Percentiles rank a stretch among this genome's conserved stretches.
These are phyloP conservation scores for Rubia peregrina DNA, from an alignment of 305 asterid genomes.

Conservation along the genomic window DNA sequence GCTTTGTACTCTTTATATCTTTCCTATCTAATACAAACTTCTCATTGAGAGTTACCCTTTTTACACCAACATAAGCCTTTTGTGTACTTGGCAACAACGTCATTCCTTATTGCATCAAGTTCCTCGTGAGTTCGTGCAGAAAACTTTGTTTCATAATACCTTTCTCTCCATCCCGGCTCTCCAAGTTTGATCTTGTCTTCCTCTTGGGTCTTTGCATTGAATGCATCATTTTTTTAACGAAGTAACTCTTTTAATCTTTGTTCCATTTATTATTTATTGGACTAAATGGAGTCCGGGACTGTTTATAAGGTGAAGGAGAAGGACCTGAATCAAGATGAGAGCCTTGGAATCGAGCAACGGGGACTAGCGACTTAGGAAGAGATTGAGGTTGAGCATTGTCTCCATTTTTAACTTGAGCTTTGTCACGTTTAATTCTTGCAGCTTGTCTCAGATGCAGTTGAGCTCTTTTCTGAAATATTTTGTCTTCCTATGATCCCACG, in stretches of 20 bases:
- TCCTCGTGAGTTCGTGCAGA: constrained; percentile 68
- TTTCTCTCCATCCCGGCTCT: constrained; percentile 87
- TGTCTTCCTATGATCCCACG: constrained; percentile 88
- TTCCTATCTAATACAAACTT: no score
- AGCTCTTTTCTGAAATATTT: constrained; percentile 88
- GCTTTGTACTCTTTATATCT: no score
- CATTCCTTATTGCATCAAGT: constrained; percentile 68
- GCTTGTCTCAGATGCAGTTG: constrained; percentile 88
- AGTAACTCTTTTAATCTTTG: constrained; percentile 67
- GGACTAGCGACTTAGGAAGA: constrained; percentile 72
- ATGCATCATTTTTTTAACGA: constrained; percentile 75
- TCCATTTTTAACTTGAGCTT: constrained; percentile 69
- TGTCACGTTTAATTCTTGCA: constrained; percentile 82
- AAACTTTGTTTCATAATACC: constrained; percentile 93
- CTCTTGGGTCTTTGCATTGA: constrained; percentile 58
- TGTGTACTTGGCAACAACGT: constrained; percentile 69
- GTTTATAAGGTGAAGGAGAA: constrained; percentile 69
- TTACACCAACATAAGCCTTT: constrained; percentile 77
- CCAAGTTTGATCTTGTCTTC: constrained; percentile 96
- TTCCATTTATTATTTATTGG: constrained; percentile 78
- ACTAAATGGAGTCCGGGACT: constrained; percentile 32
- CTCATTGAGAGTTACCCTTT: no score
- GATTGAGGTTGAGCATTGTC: constrained; percentile 73
- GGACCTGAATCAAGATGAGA: constrained; percentile 97
- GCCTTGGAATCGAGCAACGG: constrained; percentile 78